A percentile compares a stretch with the other conserved stretches of the same genome.
phyloP scores from a whole-genome alignment of 225 moss, liverwort and hornwort species.

The Sphagnum tenellum region DNA sequence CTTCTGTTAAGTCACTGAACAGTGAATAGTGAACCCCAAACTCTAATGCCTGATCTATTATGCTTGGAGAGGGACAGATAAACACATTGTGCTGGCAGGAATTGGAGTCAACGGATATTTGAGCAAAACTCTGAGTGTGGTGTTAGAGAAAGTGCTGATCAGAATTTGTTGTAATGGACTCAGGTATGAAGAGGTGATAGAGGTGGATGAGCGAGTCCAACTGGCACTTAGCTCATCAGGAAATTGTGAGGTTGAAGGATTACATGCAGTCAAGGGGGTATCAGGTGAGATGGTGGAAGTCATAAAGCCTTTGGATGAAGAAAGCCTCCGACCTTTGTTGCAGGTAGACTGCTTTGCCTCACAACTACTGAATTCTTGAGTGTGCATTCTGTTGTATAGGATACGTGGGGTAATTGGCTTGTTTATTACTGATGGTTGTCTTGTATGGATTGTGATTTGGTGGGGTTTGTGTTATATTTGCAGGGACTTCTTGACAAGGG shows the following conservation, averaged over 20 bases:
- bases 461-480: neutral
- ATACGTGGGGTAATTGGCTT: too few relatives aligned
- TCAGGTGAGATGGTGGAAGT: slow-evolving; percentile 91
- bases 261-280: slow-evolving; percentile 47
- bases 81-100: too few relatives aligned
- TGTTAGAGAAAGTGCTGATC: neutral
- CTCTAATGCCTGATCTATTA: too few relatives aligned
- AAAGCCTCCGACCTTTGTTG: slow-evolving; percentile 34
- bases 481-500: slow-evolving; percentile 37
- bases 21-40: too few relatives aligned
- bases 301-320: slow-evolving; percentile 52
- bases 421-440: neutral
- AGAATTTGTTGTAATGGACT: neutral
- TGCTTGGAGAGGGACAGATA: too few relatives aligned
- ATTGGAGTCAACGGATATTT: too few relatives aligned
- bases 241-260: slow-evolving; percentile 7
- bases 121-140: too few relatives aligned
- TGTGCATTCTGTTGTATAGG: neutral
- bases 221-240: slow-evolving; percentile 42
- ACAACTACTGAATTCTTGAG: neutral
- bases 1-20: too few relatives aligned
- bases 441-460: neutral
- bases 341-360: slow-evolving; percentile 16
- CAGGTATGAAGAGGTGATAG: slow-evolving; percentile 76
- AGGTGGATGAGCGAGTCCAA: slow-evolving; percentile 83